Percentiles rank a stretch among this genome's conserved stretches.
Conservation (phyloP, 768 basidiomycete species). For the Suillus weaverae region DNA sequence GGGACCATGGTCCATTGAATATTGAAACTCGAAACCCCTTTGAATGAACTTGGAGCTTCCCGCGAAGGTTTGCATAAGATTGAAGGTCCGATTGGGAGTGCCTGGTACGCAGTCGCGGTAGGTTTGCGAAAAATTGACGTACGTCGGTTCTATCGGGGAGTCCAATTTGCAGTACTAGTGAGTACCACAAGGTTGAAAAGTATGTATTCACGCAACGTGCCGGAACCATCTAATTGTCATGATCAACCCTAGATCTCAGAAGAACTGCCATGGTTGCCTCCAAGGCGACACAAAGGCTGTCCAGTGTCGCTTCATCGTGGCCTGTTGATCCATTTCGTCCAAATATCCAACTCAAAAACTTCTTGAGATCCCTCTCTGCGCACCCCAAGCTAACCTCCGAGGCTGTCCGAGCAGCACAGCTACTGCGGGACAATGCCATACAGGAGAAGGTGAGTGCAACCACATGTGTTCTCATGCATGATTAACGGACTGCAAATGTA, state of each 20-base stretch:
- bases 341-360: slow-evolving; percentile 67
- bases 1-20: too few relatives aligned
- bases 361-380: slow-evolving; percentile 61
- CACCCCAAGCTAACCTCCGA: slow-evolving; percentile 67
- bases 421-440: slow-evolving; percentile 54
- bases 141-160: background rate
- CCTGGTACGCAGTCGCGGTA: background rate
- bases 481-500: slow-evolving; percentile 15
- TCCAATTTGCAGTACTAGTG: background rate
- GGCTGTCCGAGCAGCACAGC: slow-evolving; percentile 60
- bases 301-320: slow-evolving; percentile 61
- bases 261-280: slow-evolving; percentile 29
- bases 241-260: background rate
- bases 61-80: slow-evolving; percentile 4
- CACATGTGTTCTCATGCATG: background rate
- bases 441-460: slow-evolving; percentile 51
- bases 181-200: background rate
- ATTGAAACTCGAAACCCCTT: background rate
- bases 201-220: background rate
- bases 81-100: slow-evolving; percentile 1
- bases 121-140: slow-evolving; percentile 1
- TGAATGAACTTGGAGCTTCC: background rate
- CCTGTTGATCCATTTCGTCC: slow-evolving; percentile 74
- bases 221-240: background rate
- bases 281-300: slow-evolving; percentile 51